Percentiles rank a stretch among this genome's conserved stretches.
These are phyloP conservation scores for Colletotrichum endophyticum DNA, from an alignment of 2,329 filamentous ascomycete species.

Conservation along the genomic window DNA sequence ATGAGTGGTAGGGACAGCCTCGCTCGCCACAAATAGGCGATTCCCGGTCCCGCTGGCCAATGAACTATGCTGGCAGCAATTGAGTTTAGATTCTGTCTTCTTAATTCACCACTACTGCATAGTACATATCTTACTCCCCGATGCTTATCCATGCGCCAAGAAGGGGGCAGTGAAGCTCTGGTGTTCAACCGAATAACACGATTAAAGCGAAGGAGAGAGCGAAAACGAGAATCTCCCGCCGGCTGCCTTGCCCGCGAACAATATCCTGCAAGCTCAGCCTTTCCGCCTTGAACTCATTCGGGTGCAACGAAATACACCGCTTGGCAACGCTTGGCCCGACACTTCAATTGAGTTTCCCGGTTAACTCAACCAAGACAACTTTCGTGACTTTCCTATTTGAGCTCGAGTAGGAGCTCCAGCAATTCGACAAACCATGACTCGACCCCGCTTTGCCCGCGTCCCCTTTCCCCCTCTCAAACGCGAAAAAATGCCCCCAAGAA, in stretches of 20 bases:
- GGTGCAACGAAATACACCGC: neutral
- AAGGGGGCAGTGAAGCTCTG: neutral
- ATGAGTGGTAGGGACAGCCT: neutral
- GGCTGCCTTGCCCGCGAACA: neutral
- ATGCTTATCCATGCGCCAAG: neutral
- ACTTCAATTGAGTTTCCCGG: neutral
- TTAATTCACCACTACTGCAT: neutral
- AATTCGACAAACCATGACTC: neutral
- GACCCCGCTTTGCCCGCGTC: neutral
- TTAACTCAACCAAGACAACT: neutral
- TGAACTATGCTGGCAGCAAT: neutral
- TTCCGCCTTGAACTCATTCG: neutral
- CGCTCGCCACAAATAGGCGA: neutral
- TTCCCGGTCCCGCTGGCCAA: neutral
- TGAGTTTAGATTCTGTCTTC: neutral
- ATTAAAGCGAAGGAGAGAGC: neutral
- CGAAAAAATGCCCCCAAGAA: neutral
- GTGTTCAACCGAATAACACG: neutral
- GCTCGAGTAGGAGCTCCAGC: too few species aligned
- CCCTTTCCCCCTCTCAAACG: neutral
- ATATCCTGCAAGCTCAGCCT: neutral
- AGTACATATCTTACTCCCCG: neutral
- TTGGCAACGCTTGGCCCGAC: neutral
- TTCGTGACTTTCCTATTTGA: neutral
- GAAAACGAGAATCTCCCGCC: neutral